Percentiles rank a stretch among this genome's conserved stretches.
These are phyloP conservation scores for Rhynchosporium agropyri DNA, from an alignment of 2,329 filamentous ascomycete species.

Conservation along the genomic window DNA sequence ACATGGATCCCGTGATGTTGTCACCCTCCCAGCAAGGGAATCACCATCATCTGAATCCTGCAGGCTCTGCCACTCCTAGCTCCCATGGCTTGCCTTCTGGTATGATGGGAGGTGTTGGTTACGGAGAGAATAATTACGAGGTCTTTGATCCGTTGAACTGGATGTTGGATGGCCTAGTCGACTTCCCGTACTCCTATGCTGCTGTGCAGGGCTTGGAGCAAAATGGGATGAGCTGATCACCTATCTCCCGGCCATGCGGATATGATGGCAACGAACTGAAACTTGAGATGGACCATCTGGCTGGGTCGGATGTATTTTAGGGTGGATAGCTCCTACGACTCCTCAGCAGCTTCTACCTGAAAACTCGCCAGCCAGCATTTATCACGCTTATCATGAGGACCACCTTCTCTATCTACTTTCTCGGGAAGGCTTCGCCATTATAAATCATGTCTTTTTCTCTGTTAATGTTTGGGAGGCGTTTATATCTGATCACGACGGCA, in stretches of 20 bases:
- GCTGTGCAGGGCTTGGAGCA: constrained; percentile 54
- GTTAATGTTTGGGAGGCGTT: background rate
- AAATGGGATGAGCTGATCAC: constrained; percentile 28
- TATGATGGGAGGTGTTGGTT: constrained; percentile 48
- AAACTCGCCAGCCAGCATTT: background rate
- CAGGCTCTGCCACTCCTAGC: constrained; percentile 33
- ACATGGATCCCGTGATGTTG: constrained; percentile 62
- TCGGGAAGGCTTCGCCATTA: background rate
- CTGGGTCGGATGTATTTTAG: no score
- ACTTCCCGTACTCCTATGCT: constrained; percentile 72
- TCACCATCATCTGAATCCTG: constrained; percentile 34
- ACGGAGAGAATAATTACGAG: constrained; percentile 74
- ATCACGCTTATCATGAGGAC: background rate
- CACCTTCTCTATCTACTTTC: background rate
- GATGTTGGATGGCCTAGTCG: constrained; percentile 85
- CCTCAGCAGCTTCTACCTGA: background rate
- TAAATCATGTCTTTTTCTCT: background rate
- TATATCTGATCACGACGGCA: background rate
- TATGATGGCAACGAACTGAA: background rate
- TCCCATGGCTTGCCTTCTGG: constrained; percentile 34
- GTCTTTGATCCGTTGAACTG: constrained; percentile 92
- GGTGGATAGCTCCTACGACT: no score
- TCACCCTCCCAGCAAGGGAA: constrained; percentile 42
- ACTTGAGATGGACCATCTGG: no score
- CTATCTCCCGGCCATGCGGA: background rate